These are phyloP conservation scores for Amphirosellinia nigrospora DNA, from an alignment of 495 filamentous ascomycete species.

Conservation along the genomic window DNA sequence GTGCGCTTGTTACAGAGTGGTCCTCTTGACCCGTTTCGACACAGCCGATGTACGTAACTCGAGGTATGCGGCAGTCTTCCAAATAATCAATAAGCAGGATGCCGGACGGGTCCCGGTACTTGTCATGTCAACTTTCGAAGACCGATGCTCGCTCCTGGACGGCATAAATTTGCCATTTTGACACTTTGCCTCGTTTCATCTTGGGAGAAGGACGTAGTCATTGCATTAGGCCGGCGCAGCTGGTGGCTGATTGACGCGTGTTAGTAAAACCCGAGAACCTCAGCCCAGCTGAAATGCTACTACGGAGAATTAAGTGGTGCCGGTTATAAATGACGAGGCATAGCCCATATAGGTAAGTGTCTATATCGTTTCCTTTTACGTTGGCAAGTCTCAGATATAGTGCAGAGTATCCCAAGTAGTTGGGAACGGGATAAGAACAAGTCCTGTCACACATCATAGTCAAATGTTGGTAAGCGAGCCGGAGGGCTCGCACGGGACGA, in stretches of 20 bases:
- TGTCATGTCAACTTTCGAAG: slow-evolving; percentile 5
- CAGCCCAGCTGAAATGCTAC: slow-evolving; percentile 26
- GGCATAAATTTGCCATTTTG: background rate
- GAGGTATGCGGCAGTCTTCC: slow-evolving; percentile 13
- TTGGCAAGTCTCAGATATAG: slow-evolving; percentile 12
- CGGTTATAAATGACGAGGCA: slow-evolving; percentile 10
- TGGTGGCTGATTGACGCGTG: slow-evolving; percentile 22
- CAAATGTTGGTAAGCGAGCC: background rate
- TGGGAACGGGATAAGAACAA: background rate
- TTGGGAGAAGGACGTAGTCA: background rate
- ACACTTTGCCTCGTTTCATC: slow-evolving; percentile 13
- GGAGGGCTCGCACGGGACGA: background rate
- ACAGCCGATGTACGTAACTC: background rate
- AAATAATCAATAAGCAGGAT: slow-evolving; percentile 22
- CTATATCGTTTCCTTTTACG: slow-evolving; percentile 12
- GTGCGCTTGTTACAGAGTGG: slow-evolving; percentile 11
- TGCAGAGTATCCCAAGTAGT: slow-evolving; percentile 9
- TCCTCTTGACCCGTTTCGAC: slow-evolving; percentile 6
- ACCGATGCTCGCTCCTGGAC: background rate
- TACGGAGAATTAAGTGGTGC: slow-evolving; percentile 23
- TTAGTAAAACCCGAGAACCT: slow-evolving; percentile 4
- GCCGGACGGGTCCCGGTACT: slow-evolving; percentile 14
- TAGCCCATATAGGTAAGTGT: slow-evolving; percentile 4
- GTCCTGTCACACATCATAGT: slow-evolving; percentile 1
- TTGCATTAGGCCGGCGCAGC: slow-evolving; percentile 17